Conservation (phyloP, 1,284 basidiomycete species). For the Leccinum angustisporum region DNA sequence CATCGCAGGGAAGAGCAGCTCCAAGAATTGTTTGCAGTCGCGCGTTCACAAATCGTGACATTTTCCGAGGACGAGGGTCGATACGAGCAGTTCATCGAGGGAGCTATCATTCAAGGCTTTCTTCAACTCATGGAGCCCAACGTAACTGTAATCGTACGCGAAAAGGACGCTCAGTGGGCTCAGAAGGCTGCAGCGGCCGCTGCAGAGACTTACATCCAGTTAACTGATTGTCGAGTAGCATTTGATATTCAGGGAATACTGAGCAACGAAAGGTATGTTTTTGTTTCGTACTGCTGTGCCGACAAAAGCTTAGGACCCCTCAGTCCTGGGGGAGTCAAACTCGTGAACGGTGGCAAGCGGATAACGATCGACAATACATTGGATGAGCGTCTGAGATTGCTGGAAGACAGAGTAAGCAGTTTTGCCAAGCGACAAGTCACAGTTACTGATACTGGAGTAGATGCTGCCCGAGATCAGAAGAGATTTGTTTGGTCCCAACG, state of each 20-base stretch:
- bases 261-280: constrained; percentile 67
- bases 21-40: constrained; percentile 82
- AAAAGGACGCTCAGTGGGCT: constrained; percentile 57
- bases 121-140: constrained; percentile 71
- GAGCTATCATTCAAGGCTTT: constrained; percentile 78
- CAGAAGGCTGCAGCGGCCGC: constrained; percentile 66
- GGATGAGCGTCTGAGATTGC: constrained; percentile 80
- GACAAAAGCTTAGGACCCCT: neutral
- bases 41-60: constrained; percentile 62
- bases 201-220: constrained; percentile 62
- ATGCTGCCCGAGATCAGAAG: constrained; percentile 91
- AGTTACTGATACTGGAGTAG: constrained; percentile 39
- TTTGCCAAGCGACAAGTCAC: neutral
- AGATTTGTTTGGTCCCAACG: constrained; percentile 83
- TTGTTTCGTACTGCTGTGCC: constrained; percentile 1
- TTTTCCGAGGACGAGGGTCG: constrained; percentile 71
- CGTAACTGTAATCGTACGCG: constrained; percentile 61
- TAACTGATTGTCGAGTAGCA: constrained; percentile 71
- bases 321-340: constrained; percentile 80
- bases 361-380: constrained; percentile 92
- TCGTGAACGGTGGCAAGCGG: constrained; percentile 68
- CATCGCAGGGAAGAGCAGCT: constrained; percentile 92
- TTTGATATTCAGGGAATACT: constrained; percentile 68
- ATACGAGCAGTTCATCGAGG: constrained; percentile 79
- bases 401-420: constrained; percentile 80